Evolutionary conservation across 129 eudicot genomes (phyloP), one percentile per base, ranked within the genome.

Genomic region (Flaveria linearis): DNA sequence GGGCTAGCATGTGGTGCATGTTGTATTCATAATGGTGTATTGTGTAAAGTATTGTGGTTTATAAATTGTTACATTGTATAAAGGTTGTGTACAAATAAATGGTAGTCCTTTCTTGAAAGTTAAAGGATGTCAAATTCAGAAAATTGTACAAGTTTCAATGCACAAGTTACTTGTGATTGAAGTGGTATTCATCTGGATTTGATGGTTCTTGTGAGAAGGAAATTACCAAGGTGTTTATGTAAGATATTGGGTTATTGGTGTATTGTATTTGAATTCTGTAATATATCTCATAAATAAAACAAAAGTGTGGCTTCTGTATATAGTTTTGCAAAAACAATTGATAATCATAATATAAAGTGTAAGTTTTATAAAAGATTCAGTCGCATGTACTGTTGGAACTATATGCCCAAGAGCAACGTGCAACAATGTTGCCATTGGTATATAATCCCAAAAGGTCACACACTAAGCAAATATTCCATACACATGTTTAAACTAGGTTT

Each of bases 181-280:
- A 57, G 68, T 15, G 8, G 2, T 43, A 15, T 57, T 14, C 12
- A 25, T 75, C 30, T 18, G 72, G 72, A 47, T 62, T 46, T 30
- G 71, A 25, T 28, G 30, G 20, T 4, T 47, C 28, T 9, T 25
- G 22, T 16, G 33, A 51, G 22, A 39, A 65, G 26, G 68, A 25
- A 26, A 23, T 52, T 51, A 77, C 66, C 66, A 68, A 51, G 8
- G 56, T 71, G 33, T 79, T 52, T 63, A 50, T 67, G 84, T 80
- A 80, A 74, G 9, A 73, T 64, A 65, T 50, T 50, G 68, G 57
- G 13, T 39, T 66, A 7, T 50, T 63, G 16, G 58, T 16, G 33
- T 41, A 22, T 50, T 39, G 16, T 51, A 23, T 71, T 71, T 60
- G 76, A 52, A 61, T 23, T 47, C 6, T 79, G 78, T 50, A 78